phyloP scores from a whole-genome alignment of 768 basidiomycete species.

The Amylocystis lapponica region DNA sequence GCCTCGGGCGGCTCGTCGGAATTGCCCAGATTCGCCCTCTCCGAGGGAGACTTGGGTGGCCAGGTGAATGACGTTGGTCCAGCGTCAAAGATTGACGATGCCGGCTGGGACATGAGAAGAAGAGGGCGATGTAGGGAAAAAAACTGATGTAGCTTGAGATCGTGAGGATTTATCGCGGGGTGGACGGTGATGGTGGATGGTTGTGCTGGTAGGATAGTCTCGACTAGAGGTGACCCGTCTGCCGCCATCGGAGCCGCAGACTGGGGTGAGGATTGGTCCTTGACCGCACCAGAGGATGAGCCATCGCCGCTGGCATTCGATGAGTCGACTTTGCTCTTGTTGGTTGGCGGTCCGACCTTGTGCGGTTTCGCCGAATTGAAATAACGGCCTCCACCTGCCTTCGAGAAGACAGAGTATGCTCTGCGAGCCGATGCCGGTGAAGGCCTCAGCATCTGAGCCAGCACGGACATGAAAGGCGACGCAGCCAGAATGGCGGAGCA shows the following conservation, averaged over 20 bases:
- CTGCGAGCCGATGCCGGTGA: slow-evolving; percentile 45
- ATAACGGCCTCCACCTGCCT: slow-evolving; percentile 67
- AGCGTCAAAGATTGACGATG: slow-evolving; percentile 47
- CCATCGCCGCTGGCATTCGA: slow-evolving; percentile 27
- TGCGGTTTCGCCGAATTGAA: slow-evolving; percentile 71
- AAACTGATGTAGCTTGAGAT: slow-evolving; percentile 79
- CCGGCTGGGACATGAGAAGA: slow-evolving; percentile 59
- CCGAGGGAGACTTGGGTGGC: slow-evolving; percentile 5
- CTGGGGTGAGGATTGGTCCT: slow-evolving; percentile 9
- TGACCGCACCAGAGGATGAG: slow-evolving; percentile 8
- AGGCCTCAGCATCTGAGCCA: slow-evolving; percentile 46
- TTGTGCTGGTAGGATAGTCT: slow-evolving; percentile 4
- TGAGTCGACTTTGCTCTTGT: slow-evolving; percentile 35
- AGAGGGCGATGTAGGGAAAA: slow-evolving; percentile 80
- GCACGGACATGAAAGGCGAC: slow-evolving; percentile 31
- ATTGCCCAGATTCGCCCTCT: slow-evolving; percentile 18
- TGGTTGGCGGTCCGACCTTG: slow-evolving; percentile 32
- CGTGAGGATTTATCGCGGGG: slow-evolving; percentile 55
- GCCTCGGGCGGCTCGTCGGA: slow-evolving; percentile 43
- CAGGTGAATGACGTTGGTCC: slow-evolving; percentile 2
- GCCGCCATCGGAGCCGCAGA: slow-evolving; percentile 1
- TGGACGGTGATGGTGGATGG: slow-evolving; percentile 32
- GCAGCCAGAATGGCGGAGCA: not conserved
- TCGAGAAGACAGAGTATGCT: slow-evolving; percentile 74
- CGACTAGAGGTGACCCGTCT: slow-evolving; percentile 3